Percentiles rank a stretch among this genome's conserved stretches.
These are phyloP conservation scores for Paramyrothecium roridum DNA, from an alignment of 2,329 filamentous ascomycete genomes.

Conservation along the genomic window DNA sequence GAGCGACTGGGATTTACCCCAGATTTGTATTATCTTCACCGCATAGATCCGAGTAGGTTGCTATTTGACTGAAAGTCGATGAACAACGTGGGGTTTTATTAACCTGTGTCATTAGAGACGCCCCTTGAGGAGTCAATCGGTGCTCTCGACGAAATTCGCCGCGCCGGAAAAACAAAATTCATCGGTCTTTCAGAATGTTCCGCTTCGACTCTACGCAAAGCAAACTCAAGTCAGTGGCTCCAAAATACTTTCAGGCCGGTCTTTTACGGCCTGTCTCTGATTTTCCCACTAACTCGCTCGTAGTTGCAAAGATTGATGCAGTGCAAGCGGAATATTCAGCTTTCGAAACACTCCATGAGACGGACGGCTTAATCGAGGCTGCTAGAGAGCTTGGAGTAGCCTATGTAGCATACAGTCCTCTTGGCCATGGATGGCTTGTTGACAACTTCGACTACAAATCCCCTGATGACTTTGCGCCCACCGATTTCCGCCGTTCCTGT, in stretches of 20 bases:
- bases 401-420: constrained; percentile 42
- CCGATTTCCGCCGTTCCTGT: constrained; percentile 37
- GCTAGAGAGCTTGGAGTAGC: constrained; percentile 36
- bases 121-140: constrained; percentile 44
- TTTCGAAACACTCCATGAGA: constrained; percentile 37
- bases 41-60: constrained; percentile 38
- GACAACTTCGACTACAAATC: constrained; percentile 37
- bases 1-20: constrained; percentile 44
- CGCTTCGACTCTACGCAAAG: constrained; percentile 38
- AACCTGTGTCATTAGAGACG: constrained; percentile 24
- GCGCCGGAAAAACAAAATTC: constrained; percentile 43
- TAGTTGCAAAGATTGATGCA: constrained; percentile 44
- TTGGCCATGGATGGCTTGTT: constrained; percentile 44
- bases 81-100: no score
- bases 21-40: constrained; percentile 41
- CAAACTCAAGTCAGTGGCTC: constrained; percentile 34
- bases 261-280: background rate
- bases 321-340: constrained; percentile 44
- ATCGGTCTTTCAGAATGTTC: constrained; percentile 47
- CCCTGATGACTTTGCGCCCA: constrained; percentile 40
- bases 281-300: background rate
- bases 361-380: constrained; percentile 35
- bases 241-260: background rate
- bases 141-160: constrained; percentile 42
- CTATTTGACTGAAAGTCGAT: no score